Conservation (phyloP, 176 grass and related monocot genomes). For the Oryza punctata region DNA sequence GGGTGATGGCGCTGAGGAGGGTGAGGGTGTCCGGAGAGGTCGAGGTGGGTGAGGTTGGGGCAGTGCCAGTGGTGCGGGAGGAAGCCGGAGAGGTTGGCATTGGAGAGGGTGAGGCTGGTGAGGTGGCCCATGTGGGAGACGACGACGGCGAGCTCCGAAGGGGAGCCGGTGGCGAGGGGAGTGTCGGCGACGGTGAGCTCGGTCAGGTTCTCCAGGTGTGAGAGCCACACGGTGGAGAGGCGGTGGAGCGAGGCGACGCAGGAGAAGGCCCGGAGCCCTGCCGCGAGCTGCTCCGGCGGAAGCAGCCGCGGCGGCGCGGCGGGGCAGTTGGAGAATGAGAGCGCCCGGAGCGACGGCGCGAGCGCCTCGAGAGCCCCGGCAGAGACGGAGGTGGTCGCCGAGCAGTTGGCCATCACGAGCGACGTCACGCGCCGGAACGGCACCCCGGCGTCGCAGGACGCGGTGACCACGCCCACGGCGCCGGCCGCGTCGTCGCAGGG, state of each 20-base stretch:
- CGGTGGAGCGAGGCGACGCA: slow-evolving; percentile 64
- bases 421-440: slow-evolving; percentile 79
- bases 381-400: slow-evolving; percentile 67
- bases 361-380: slow-evolving; percentile 63
- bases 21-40: slow-evolving; percentile 81
- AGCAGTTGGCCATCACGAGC: slow-evolving; percentile 80
- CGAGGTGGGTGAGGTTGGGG: slow-evolving; percentile 72
- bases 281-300: slow-evolving; percentile 54
- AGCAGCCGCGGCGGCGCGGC: slow-evolving; percentile 56
- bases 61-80: slow-evolving; percentile 90
- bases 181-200: slow-evolving; percentile 66
- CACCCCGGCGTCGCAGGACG: slow-evolving; percentile 61
- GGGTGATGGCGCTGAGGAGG: slow-evolving; percentile 58
- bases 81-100: slow-evolving; percentile 74
- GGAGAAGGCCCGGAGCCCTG: slow-evolving; percentile 65
- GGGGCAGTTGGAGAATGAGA: slow-evolving; percentile 64
- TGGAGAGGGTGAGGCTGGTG: slow-evolving; percentile 57
- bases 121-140: slow-evolving; percentile 77
- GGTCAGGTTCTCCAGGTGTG: slow-evolving; percentile 74
- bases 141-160: slow-evolving; percentile 55
- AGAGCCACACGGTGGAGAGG: slow-evolving; percentile 71
- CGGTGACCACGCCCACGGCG: slow-evolving; percentile 33
- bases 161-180: slow-evolving; percentile 44
- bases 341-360: slow-evolving; percentile 55
- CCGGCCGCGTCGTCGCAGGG: slow-evolving; percentile 48